phyloP scores from a whole-genome alignment of 305 asterid genomes.

The Fraxinus baroniana region DNA sequence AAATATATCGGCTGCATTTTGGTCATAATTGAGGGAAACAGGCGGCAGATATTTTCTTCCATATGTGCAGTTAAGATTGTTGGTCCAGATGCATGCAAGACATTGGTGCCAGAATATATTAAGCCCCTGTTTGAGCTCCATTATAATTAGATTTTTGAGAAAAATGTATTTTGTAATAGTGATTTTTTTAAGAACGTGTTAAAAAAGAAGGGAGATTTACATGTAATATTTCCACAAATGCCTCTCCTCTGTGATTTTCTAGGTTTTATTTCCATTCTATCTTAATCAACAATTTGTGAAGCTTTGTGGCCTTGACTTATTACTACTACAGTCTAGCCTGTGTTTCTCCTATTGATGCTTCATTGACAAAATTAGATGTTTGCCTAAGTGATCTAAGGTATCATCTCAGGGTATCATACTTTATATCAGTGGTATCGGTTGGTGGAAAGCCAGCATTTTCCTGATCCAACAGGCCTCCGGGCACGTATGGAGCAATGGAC shows the following conservation, averaged over 20 bases:
- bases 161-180: background rate
- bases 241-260: background rate
- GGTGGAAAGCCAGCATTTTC: slow-evolving; percentile 93
- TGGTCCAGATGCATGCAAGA: background rate
- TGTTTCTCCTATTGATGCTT: background rate
- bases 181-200: background rate
- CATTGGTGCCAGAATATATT: background rate
- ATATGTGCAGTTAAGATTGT: background rate
- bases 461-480: slow-evolving; percentile 95
- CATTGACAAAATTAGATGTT: background rate
- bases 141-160: background rate
- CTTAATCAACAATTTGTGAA: background rate
- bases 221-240: background rate
- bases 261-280: background rate
- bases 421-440: slow-evolving; percentile 86
- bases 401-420: slow-evolving; percentile 80
- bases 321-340: background rate
- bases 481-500: slow-evolving; percentile 97
- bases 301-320: background rate
- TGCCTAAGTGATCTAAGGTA: slow-evolving; percentile 20
- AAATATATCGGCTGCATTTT: background rate
- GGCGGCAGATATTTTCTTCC: background rate
- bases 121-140: background rate
- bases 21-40: background rate
- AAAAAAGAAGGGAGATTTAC: background rate